Percentiles rank a stretch among this genome's conserved stretches.
phyloP scores from a whole-genome alignment of 179 eudicot species.

The Camellia oleifera region DNA sequence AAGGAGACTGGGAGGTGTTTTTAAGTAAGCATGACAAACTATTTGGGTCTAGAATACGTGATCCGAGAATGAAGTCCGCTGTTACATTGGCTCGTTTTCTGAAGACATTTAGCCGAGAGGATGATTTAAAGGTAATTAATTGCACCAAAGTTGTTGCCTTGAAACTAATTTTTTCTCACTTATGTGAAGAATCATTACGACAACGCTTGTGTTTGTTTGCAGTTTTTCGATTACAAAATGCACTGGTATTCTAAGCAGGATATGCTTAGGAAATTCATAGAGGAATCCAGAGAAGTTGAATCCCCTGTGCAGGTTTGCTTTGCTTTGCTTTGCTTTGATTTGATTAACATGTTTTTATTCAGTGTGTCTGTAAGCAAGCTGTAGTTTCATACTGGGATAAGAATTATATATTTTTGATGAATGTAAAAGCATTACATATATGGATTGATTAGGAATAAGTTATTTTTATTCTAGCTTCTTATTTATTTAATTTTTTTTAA shows the following conservation, averaged over 20 bases:
- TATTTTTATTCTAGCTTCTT: neutral
- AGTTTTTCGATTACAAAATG: slow-evolving; percentile 56
- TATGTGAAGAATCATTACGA: neutral
- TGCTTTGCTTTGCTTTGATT: slow-evolving; percentile 38
- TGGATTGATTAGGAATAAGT: neutral
- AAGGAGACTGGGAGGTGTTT: slow-evolving; percentile 89
- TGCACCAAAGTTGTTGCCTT: neutral
- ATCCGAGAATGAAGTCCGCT: slow-evolving; percentile 62
- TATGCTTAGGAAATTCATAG: slow-evolving; percentile 26
- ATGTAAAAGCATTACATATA: neutral
- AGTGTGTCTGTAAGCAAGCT: neutral
- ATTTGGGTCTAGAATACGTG: slow-evolving; percentile 77
- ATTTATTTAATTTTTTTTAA: neutral
- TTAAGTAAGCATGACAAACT: slow-evolving; percentile 54
- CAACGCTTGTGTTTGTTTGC: slow-evolving; percentile 18
- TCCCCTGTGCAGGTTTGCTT: slow-evolving; percentile 68
- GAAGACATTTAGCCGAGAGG: slow-evolving; percentile 55
- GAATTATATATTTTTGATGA: neutral
- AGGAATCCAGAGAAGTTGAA: slow-evolving; percentile 35
- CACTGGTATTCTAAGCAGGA: slow-evolving; percentile 39
- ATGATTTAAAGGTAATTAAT: slow-evolving; percentile 55
- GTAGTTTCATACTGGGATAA: neutral
- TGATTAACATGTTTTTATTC: neutral
- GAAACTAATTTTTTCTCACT: neutral
- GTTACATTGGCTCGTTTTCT: slow-evolving; percentile 62